Evolutionary conservation across 1,139 yeast genomes (phyloP), one percentile per base, ranked within the genome.

Genomic region (Yamadazyma friedrichii): DNA sequence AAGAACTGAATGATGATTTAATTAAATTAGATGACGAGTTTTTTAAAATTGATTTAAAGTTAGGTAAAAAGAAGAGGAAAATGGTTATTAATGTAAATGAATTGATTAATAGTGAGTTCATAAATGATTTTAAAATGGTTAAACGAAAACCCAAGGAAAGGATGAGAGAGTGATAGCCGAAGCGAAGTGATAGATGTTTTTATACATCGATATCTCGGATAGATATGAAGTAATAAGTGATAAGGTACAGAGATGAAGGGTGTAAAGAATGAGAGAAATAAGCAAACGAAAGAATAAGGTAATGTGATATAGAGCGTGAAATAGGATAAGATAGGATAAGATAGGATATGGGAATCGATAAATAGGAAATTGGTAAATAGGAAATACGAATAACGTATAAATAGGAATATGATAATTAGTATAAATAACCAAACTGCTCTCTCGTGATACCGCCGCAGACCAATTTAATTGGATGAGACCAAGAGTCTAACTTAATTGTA

Each of bases 1-100:
- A 60, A 33, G 73, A 67, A 41, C 59, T 69, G 11, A 58, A 51
- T 33, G 54, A 51, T 40, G 54, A 51, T 25, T 38, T 51, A 24
- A 49, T 51, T 8, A 51, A 51, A 26, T 40, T 50, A 5, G 53
- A 51, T 27, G 51, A 51, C 29, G 34, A 42, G 9, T 39, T 30
- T 9, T 40, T 49, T n/a, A 38, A 39, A 15, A 29, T 51, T 10
- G 45, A 42, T 3, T 28, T 43, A 8, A 43, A 43, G 9, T 25
- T 43, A 2, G 36, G 39, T 6, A 35, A 29, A 17, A 27, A 31
- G 4, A 28, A 29, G 9, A 39, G 36, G 30, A 39, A 41, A 2
- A 39, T 51, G 4, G 25, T 29, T 26, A 35, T 51, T 3, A 39
- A 42, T 37, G 46, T 49, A 4, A 43, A 42, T 36, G 45, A 44